phyloP scores from a whole-genome alignment of 257 asterid species.

The Jasminum sambac region DNA sequence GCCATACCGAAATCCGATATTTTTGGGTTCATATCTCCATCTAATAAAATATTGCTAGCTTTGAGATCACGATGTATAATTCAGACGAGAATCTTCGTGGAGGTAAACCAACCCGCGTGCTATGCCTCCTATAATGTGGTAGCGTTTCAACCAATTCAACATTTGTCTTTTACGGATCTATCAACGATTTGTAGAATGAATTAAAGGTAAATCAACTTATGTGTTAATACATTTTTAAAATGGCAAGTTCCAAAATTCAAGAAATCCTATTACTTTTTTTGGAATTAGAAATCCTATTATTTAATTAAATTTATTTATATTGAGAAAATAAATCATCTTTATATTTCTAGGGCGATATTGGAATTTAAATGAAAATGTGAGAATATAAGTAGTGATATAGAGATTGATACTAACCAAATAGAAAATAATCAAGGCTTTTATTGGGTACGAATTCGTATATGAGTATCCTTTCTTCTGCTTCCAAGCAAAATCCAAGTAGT shows the following conservation, averaged over 20 bases:
- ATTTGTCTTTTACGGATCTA: constrained; percentile 21
- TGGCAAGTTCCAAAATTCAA: background rate
- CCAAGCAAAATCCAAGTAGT: constrained; percentile 28
- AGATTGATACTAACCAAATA: constrained; percentile 28
- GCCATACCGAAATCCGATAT: too few species aligned
- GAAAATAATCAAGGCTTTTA: constrained; percentile 29
- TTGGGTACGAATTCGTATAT: constrained; percentile 33
- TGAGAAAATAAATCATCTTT: too few species aligned
- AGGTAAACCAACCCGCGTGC: too few species aligned
- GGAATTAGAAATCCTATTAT: too few species aligned
- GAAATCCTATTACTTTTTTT: too few species aligned
- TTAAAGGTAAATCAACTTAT: too few species aligned
- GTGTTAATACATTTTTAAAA: background rate
- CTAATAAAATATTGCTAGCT: too few species aligned
- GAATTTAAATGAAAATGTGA: background rate
- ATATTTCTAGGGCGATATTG: background rate
- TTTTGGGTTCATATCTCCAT: too few species aligned
- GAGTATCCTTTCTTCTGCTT: constrained; percentile 31
- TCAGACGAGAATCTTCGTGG: too few species aligned
- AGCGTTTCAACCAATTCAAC: constrained; percentile 33
- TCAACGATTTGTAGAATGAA: background rate
- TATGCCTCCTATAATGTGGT: constrained; percentile 28
- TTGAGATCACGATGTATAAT: too few species aligned
- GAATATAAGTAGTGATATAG: background rate
- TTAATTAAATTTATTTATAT: too few species aligned